Percentiles rank a stretch among this genome's conserved stretches.
Evolutionary conservation across 176 grass and related monocot genomes (phyloP).

Genomic region (Phragmites australis): DNA sequence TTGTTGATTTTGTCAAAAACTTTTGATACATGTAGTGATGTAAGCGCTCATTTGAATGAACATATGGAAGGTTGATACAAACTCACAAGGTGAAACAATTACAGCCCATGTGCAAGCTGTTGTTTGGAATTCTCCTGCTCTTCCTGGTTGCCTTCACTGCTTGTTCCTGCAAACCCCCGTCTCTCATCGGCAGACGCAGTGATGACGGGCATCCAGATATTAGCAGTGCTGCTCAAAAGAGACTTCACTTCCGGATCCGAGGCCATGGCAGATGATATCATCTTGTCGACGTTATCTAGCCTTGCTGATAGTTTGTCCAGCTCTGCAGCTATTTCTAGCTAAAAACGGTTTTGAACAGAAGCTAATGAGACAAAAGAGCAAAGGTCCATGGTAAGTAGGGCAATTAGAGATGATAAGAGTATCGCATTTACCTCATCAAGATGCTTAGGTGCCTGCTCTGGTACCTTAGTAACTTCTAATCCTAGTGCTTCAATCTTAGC

Average conservation of each 20-base stretch:
- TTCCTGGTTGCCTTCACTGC: slow-evolving; percentile 39
- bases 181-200: slow-evolving; percentile 80
- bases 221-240: slow-evolving; percentile 78
- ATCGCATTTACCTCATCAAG: slow-evolving; percentile 61
- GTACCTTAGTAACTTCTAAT: slow-evolving; percentile 79
- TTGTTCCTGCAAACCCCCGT: slow-evolving; percentile 47
- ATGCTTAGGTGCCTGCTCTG: slow-evolving; percentile 54
- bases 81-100: not conserved
- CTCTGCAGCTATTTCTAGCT: slow-evolving; percentile 89
- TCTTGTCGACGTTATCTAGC: slow-evolving; percentile 87
- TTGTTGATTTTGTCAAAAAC: not conserved
- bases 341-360: not conserved
- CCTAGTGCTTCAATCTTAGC: slow-evolving; percentile 89
- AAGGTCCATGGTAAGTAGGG: not conserved
- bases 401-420: not conserved
- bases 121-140: slow-evolving; percentile 47
- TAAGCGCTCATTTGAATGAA: slow-evolving; percentile 5
- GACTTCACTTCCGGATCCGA: slow-evolving; percentile 82
- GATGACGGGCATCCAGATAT: slow-evolving; percentile 94
- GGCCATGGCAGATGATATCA: slow-evolving; percentile 88
- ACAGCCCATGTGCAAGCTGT: slow-evolving; percentile 9
- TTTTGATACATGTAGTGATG: not conserved
- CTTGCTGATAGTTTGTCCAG: slow-evolving; percentile 75
- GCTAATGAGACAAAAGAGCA: not conserved
- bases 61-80: not conserved